Conservation (phyloP, 352 stramenopile species). For the Pythium brassicae region DNA sequence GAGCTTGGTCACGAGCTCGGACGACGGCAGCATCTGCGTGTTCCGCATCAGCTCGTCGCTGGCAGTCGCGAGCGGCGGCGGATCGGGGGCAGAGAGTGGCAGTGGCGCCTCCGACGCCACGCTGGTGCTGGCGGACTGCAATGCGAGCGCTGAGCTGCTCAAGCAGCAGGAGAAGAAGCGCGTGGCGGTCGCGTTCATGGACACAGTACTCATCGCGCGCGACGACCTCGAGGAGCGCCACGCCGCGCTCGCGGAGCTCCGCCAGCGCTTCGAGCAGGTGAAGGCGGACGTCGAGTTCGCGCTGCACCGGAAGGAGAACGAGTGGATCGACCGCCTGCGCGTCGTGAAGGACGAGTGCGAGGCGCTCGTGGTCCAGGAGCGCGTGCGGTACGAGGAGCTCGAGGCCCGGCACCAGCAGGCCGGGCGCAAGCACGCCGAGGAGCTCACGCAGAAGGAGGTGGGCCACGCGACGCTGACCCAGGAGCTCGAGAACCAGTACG, state of each 20-base stretch:
- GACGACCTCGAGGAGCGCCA: constrained; percentile 79
- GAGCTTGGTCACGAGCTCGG: constrained; percentile 43
- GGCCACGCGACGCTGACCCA: constrained; percentile 82
- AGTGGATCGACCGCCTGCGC: constrained; percentile 81
- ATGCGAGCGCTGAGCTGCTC: neutral
- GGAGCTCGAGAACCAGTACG: constrained; percentile 92
- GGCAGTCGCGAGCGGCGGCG: neutral
- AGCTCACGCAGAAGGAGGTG: constrained; percentile 70
- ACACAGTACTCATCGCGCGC: constrained; percentile 62
- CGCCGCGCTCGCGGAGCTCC: constrained; percentile 42
- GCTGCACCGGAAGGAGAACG: constrained; percentile 81
- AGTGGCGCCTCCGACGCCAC: neutral
- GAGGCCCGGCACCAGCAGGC: constrained; percentile 65
- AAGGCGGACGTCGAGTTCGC: constrained; percentile 82
- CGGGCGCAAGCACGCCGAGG: constrained; percentile 66
- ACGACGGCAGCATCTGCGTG: constrained; percentile 60
- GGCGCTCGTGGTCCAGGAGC: constrained; percentile 68
- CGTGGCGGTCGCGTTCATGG: constrained; percentile 16
- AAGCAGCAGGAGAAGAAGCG: constrained; percentile 27
- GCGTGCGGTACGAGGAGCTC: constrained; percentile 74
- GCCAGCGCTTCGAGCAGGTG: constrained; percentile 73
- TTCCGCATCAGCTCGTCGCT: constrained; percentile 34
- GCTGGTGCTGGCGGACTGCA: too few relatives aligned
- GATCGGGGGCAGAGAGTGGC: neutral
- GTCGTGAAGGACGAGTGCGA: constrained; percentile 80